A percentile compares a stretch with the other conserved stretches of the same genome.
phyloP scores from a whole-genome alignment of 176 grass and related monocot genomes.

The Cymbopogon citratus region DNA sequence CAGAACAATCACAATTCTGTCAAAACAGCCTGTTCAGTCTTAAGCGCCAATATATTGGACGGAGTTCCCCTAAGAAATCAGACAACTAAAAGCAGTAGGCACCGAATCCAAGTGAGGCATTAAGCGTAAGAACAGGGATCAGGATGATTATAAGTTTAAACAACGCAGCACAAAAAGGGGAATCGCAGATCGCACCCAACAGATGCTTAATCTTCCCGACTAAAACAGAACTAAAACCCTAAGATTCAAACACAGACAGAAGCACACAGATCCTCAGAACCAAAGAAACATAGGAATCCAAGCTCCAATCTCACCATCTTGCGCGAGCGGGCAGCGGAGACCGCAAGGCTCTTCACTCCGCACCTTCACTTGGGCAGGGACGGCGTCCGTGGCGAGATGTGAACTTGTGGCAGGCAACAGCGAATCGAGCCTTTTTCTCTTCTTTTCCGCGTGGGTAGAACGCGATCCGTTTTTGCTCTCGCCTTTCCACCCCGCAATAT shows the following conservation, averaged over 20 bases:
- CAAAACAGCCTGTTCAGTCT: neutral
- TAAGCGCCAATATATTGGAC: neutral
- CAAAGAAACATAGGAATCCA: neutral
- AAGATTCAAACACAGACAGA: conserved; percentile 15
- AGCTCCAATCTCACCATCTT: conserved; percentile 35
- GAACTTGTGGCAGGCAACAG: neutral
- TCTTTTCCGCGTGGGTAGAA: neutral
- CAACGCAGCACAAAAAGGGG: neutral
- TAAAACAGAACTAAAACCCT: conserved; percentile 2
- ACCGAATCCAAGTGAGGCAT: neutral
- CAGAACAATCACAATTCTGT: neutral
- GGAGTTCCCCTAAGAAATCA: neutral
- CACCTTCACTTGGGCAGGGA: neutral
- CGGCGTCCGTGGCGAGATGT: conserved; percentile 6
- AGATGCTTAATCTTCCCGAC: no score
- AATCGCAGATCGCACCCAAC: neutral
- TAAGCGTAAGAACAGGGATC: neutral
- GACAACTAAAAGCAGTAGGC: neutral
- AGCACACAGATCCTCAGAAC: neutral
- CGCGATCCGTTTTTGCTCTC: neutral
- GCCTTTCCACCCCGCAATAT: neutral
- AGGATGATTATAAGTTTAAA: neutral
- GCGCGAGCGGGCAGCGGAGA: neutral
- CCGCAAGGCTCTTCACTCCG: neutral
- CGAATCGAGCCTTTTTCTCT: conserved; percentile 11